These are phyloP conservation scores for Talaromyces proteolyticus DNA, from an alignment of 495 filamentous ascomycete species.

Conservation along the genomic window DNA sequence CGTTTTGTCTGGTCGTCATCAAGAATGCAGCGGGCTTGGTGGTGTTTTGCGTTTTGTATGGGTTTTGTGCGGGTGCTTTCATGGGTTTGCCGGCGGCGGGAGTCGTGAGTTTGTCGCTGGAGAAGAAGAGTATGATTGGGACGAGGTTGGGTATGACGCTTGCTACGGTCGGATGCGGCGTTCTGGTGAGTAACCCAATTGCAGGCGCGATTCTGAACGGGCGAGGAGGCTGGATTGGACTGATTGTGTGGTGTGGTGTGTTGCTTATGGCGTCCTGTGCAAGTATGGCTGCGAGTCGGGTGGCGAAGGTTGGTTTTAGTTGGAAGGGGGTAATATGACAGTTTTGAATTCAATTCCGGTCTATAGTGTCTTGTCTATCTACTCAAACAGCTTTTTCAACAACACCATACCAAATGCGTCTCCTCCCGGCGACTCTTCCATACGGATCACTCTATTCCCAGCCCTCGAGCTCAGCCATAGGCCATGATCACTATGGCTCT, in stretches of 20 bases:
- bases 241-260: constrained; percentile 2
- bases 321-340: background rate
- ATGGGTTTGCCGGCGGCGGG: constrained; percentile 23
- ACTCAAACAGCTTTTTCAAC: constrained; percentile 37
- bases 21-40: constrained; percentile 24
- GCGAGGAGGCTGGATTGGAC: constrained; percentile 1
- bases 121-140: constrained; percentile 47
- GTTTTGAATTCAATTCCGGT: no score
- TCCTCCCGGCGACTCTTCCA: constrained; percentile 44
- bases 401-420: constrained; percentile 34
- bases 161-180: constrained; percentile 17
- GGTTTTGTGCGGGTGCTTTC: constrained; percentile 30
- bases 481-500: constrained; percentile 58
- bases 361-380: no score
- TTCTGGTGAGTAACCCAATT: constrained; percentile 29
- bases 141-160: constrained; percentile 44
- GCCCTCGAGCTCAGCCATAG: constrained; percentile 64
- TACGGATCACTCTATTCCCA: constrained; percentile 74
- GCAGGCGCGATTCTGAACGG: constrained; percentile 21
- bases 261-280: constrained; percentile 1
- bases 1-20: constrained; percentile 5
- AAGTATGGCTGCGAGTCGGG: background rate
- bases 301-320: background rate
- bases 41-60: constrained; percentile 31
- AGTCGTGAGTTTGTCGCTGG: constrained; percentile 16